These are phyloP conservation scores for Teratosphaeria viscida DNA, from an alignment of 2,329 filamentous ascomycete species.

Conservation along the genomic window DNA sequence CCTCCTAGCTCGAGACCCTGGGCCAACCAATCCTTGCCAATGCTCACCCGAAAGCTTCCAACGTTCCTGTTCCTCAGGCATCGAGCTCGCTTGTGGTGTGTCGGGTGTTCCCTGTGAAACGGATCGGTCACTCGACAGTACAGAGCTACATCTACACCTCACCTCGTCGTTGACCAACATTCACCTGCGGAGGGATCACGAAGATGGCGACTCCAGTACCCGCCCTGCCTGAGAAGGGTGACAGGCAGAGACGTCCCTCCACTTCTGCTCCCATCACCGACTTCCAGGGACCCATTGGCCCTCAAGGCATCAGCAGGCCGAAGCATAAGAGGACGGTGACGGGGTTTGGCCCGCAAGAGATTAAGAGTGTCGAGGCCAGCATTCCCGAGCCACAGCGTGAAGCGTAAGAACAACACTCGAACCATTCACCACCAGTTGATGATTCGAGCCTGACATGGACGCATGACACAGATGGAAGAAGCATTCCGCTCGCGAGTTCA, in stretches of 20 bases:
- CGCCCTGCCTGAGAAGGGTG: conserved; percentile 19
- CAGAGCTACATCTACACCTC: neutral
- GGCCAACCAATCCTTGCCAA: neutral
- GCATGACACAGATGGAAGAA: conserved; percentile 45
- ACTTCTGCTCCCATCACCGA: conserved; percentile 75
- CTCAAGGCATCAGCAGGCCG: conserved; percentile 71
- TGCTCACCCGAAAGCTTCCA: neutral
- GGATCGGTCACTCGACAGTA: neutral
- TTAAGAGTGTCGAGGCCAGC: conserved; percentile 82
- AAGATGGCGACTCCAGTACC: conserved; percentile 13
- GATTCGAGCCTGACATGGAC: neutral
- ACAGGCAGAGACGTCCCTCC: conserved; percentile 70
- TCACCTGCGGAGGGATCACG: neutral
- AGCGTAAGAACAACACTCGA: conserved; percentile 48
- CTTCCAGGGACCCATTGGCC: conserved; percentile 71
- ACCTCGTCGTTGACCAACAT: neutral
- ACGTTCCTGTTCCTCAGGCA: neutral
- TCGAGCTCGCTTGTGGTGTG: neutral
- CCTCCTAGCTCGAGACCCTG: neutral
- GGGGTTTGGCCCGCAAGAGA: conserved; percentile 80
- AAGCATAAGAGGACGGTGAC: conserved; percentile 98
- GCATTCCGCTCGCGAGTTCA: conserved; percentile 57
- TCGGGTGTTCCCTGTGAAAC: neutral
- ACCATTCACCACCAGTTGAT: neutral
- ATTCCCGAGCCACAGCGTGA: conserved; percentile 83